phyloP scores from a whole-genome alignment of 495 filamentous ascomycete genomes.

The Astrocystis sublimbata region DNA sequence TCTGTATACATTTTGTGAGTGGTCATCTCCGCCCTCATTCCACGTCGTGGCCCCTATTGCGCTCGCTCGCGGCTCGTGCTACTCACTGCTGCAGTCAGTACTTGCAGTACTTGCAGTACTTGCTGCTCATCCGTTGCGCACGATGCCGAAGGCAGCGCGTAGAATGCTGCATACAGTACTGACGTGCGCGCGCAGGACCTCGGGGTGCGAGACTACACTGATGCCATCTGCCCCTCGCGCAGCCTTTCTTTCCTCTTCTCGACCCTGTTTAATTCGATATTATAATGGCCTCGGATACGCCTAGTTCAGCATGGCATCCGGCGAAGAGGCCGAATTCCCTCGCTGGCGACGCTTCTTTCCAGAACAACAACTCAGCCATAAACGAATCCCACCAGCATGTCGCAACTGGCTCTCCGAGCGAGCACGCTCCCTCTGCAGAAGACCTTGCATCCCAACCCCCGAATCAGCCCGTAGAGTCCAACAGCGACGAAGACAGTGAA shows the following conservation, averaged over 20 bases:
- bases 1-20: slow-evolving; percentile 22
- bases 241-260: slow-evolving; percentile 29
- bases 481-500: slow-evolving; percentile 32
- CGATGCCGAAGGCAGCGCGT: not conserved
- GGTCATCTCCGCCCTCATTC: not conserved
- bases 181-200: not conserved
- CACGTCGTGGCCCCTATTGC: not conserved
- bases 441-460: slow-evolving; percentile 17
- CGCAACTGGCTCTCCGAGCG: not conserved
- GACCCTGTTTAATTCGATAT: slow-evolving; percentile 32
- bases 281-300: slow-evolving; percentile 42
- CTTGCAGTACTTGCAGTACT: no score
- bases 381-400: slow-evolving; percentile 4
- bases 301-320: slow-evolving; percentile 55
- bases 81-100: no score
- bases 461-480: slow-evolving; percentile 29
- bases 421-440: slow-evolving; percentile 20
- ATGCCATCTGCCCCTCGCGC: slow-evolving; percentile 9
- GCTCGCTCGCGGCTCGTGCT: no score
- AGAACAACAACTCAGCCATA: not conserved
- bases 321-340: slow-evolving; percentile 54
- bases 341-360: slow-evolving; percentile 25
- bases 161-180: not conserved
- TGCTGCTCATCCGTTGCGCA: no score
- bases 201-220: slow-evolving; percentile 3